Base-by-base conservation (phyloP, 2,329 filamentous ascomycete species). In the Coniella lustricola region DNA sequence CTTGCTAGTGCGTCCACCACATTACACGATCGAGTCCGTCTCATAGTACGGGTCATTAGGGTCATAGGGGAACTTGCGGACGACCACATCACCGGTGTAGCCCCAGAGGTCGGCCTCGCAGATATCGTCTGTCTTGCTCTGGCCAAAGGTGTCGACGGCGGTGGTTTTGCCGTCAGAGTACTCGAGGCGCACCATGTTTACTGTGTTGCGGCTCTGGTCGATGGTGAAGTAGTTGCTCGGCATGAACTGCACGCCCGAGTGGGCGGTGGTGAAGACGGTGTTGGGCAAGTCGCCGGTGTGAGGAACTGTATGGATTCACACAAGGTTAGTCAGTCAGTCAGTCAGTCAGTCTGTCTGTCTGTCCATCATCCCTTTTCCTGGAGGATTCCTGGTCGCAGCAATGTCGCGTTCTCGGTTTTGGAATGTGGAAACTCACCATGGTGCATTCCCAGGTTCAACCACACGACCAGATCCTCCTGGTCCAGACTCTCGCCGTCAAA, bases 391-490 rank as follows among this genome's bases (percentile, higher is more conserved):
- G 16, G 20, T 4, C 5, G 10, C 50, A n/a, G n/a, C n/a, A n/a
- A n/a, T n/a, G n/a, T n/a, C n/a, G n/a, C n/a, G n/a, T n/a, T n/a
- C n/a, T n/a, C n/a, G n/a, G n/a, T n/a, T n/a, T n/a, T n/a, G n/a
- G n/a, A n/a, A n/a, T n/a, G n/a, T n/a, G n/a, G n/a, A n/a, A n/a
- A n/a, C n/a, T 44, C 16, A 44, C 50, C 48, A 13, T 81, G 77
- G 55, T 81, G 75, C 71, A 76, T 79, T 14, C 77, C 77, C 7
- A 69, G 55, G 52, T 68, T 79, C 50, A 79, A 66, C 68, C 72
- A 79, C 12, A 79, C 46, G 3, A 78, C 74, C 10, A 75, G 50
- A 47, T 73, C 71, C 56, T 72, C 67, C 47, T 74, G 64, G 35
- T 60, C 55, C 3, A 73, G 57, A 9, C 53, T 61, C 56, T 75